Evolutionary conservation across 345 rosid genomes (phyloP), one percentile per base, ranked within the genome.

Genomic region (Moricandia arvensis): DNA sequence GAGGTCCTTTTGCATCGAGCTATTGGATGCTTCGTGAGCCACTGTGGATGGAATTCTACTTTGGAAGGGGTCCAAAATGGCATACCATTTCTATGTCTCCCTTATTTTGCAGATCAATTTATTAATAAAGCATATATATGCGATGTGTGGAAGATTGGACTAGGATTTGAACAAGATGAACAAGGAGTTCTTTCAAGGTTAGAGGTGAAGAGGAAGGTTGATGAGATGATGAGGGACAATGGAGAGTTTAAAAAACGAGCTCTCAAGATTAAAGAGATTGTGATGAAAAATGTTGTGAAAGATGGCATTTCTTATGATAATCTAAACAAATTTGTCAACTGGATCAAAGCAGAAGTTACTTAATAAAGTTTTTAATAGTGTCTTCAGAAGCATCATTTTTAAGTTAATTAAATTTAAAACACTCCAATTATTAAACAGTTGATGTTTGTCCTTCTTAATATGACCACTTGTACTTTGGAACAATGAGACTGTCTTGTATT

Each of bases 41-140:
- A 86, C 55, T 86, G 88, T 16, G 91, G 91, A 18, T 87, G 89
- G 93, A 87, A 85, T 66, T 87, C 93, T 21, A 78, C 83, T 41
- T 45, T 87, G 58, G 91, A 90, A 75, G 87, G 85, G n/a, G 74
- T 78, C 1, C 64, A 81, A 58, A 82, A 71, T 15, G 90, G 90
- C 4, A 63, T 83, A 15, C 91, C 91, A 6, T 72, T 90, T 80
- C 31, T 86, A 21, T 84, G 90, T 49, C 74, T 85, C 66, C 94
- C 91, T 17, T 79, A 73, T 66, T 83, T 83, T 43, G 80, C 79
- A 5, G 91, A 85, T 47, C 89, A 83, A 21, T 83, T 79, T 60
- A 78, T 33, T 43, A 84, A 79, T 65, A 62, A 60, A 75, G 38
- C 67, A 3, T 88, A 81, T 63, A 81, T 81, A 55, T 85, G 86